phyloP scores from a whole-genome alignment of 2,329 filamentous ascomycete genomes.

The Verticillium isaacii region DNA sequence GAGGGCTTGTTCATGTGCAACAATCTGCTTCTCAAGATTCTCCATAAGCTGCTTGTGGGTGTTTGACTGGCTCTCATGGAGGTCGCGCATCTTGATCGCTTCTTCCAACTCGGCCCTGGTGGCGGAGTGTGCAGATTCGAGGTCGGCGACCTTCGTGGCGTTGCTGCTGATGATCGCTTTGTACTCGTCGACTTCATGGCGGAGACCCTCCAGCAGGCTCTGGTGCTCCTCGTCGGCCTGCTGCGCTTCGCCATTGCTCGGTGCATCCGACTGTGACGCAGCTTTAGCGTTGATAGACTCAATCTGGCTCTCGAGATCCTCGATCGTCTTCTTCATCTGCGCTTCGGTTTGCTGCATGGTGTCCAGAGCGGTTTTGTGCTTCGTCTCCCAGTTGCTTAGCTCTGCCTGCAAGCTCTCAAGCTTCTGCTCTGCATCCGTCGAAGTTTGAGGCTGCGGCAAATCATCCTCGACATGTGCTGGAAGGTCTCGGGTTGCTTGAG shows the following conservation, averaged over 20 bases:
- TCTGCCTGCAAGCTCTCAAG: constrained; percentile 67
- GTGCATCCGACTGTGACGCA: constrained; percentile 32
- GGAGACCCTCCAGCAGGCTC: constrained; percentile 56
- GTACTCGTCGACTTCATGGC: constrained; percentile 71
- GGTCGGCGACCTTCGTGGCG: constrained; percentile 61
- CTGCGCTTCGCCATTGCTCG: constrained; percentile 36
- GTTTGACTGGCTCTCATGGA: constrained; percentile 38
- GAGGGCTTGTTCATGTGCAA: constrained; percentile 53
- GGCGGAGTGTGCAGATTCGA: constrained; percentile 67
- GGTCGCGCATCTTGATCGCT: constrained; percentile 54
- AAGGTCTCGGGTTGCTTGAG: constrained; percentile 19
- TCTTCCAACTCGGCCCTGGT: constrained; percentile 66
- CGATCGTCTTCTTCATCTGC: constrained; percentile 66
- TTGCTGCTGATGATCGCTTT: constrained; percentile 68
- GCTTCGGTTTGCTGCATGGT: constrained; percentile 69
- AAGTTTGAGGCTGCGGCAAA: background rate
- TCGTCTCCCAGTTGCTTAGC: constrained; percentile 68
- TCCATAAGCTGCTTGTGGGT: constrained; percentile 42
- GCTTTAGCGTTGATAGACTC: constrained; percentile 49
- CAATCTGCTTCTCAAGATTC: constrained; percentile 54
- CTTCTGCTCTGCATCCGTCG: constrained; percentile 43
- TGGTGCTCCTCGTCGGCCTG: constrained; percentile 53
- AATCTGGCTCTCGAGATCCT: constrained; percentile 62
- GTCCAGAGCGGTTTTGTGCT: constrained; percentile 67
- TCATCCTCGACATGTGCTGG: constrained; percentile 7